phyloP scores from a whole-genome alignment of 805 yeast species.

The Candida corydali region DNA sequence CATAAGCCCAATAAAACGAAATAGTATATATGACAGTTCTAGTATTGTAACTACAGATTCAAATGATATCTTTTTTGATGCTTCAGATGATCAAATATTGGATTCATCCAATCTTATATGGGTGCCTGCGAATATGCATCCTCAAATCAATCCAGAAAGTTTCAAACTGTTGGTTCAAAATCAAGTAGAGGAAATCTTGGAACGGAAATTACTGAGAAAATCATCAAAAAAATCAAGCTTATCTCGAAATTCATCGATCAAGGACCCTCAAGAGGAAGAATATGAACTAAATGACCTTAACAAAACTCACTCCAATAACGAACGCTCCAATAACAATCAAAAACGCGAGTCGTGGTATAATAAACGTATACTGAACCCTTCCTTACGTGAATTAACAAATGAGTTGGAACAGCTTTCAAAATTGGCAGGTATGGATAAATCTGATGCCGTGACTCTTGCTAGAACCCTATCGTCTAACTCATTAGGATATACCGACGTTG shows the following conservation, averaged over 20 bases:
- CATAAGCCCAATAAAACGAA: slow-evolving; percentile 1
- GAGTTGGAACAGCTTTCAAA: slow-evolving; percentile 74
- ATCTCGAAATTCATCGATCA: slow-evolving; percentile 9
- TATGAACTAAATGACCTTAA: background rate
- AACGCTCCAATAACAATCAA: slow-evolving; percentile 5
- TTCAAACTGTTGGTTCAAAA: slow-evolving; percentile 62
- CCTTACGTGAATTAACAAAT: slow-evolving; percentile 65
- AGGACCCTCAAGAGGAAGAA: slow-evolving; percentile 25
- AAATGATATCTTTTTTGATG: slow-evolving; percentile 15
- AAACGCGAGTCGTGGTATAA: slow-evolving; percentile 11
- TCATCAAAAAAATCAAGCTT: slow-evolving; percentile 16
- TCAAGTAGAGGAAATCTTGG: slow-evolving; percentile 50
- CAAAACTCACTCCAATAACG: background rate
- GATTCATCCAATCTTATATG: slow-evolving; percentile 48
- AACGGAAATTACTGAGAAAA: slow-evolving; percentile 24
- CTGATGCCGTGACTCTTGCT: slow-evolving; percentile 81
- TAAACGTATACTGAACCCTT: slow-evolving; percentile 44
- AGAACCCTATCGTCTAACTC: slow-evolving; percentile 72
- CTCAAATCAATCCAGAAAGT: slow-evolving; percentile 91
- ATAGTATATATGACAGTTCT: background rate
- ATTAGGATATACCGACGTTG: slow-evolving; percentile 53
- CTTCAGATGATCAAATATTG: slow-evolving; percentile 11
- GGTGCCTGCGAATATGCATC: slow-evolving; percentile 96
- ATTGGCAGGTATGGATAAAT: slow-evolving; percentile 71
- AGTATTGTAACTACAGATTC: slow-evolving; percentile 16